Conservation (phyloP, 805 yeast species). For the Torulaspora quercuum region DNA sequence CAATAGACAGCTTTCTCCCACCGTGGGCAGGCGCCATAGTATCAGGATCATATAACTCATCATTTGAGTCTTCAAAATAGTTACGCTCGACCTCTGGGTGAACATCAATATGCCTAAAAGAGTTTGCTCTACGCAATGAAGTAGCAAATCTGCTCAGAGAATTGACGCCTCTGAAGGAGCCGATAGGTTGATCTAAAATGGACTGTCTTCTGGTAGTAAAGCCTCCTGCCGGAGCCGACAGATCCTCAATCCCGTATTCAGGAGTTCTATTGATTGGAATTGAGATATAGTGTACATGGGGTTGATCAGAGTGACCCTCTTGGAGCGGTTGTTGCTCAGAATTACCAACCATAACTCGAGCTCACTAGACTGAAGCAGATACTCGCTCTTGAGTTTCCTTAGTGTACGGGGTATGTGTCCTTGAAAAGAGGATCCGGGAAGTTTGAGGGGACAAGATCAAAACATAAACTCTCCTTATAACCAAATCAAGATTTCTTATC, state of each 20-base stretch:
- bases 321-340: slow-evolving; percentile 14
- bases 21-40: slow-evolving; percentile 60
- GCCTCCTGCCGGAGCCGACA: slow-evolving; percentile 9
- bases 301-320: slow-evolving; percentile 10
- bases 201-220: slow-evolving; percentile 36
- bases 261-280: slow-evolving; percentile 31
- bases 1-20: slow-evolving; percentile 63
- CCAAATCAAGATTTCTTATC: too few relatives aligned
- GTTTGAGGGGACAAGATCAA: too few relatives aligned
- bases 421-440: too few relatives aligned
- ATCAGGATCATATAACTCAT: slow-evolving; percentile 65
- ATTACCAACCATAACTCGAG: slow-evolving; percentile 10
- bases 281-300: slow-evolving; percentile 33
- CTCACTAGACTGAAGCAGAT: too few relatives aligned
- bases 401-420: too few relatives aligned
- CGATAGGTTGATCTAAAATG: slow-evolving; percentile 46
- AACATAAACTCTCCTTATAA: too few relatives aligned
- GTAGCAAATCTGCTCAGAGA: slow-evolving; percentile 76
- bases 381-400: too few relatives aligned
- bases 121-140: slow-evolving; percentile 75
- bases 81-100: slow-evolving; percentile 47
- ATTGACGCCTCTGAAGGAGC: slow-evolving; percentile 61
- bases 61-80: slow-evolving; percentile 55
- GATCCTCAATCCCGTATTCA: slow-evolving; percentile 12
- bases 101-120: slow-evolving; percentile 56